These are phyloP conservation scores for Cyclostephanos invisitatus DNA, from an alignment of 108 stramenopile genomes.

Conservation along the genomic window DNA sequence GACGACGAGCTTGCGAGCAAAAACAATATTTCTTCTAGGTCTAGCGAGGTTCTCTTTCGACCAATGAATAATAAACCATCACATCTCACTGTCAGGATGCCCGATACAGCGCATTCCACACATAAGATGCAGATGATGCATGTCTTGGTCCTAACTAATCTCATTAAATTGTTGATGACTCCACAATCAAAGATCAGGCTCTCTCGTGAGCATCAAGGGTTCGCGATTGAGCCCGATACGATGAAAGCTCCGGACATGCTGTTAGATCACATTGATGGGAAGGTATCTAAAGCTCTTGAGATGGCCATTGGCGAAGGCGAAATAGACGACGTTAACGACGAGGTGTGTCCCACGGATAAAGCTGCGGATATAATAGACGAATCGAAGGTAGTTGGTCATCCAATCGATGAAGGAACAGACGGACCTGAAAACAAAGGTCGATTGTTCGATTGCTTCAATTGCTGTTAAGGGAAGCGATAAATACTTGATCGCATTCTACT, in stretches of 20 bases:
- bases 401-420: neutral
- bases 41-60: too few relatives aligned
- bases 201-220: constrained; percentile 83
- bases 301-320: constrained; percentile 51
- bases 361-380: neutral
- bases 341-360: neutral
- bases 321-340: constrained; percentile 7
- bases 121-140: neutral
- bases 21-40: too few relatives aligned
- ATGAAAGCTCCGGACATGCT: constrained; percentile 45
- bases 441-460: neutral
- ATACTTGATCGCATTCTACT: neutral
- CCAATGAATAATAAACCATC: too few relatives aligned
- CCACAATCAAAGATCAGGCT: constrained; percentile 48
- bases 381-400: neutral
- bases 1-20: too few relatives aligned
- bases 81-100: too few relatives aligned
- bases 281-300: constrained; percentile 58
- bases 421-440: neutral
- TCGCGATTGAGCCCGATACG: constrained; percentile 67
- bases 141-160: neutral
- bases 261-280: constrained; percentile 69
- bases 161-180: neutral
- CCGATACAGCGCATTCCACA: too few relatives aligned
- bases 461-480: neutral